These are phyloP conservation scores for Daldinia decipiens DNA, from an alignment of 495 filamentous ascomycete genomes.

Conservation along the genomic window DNA sequence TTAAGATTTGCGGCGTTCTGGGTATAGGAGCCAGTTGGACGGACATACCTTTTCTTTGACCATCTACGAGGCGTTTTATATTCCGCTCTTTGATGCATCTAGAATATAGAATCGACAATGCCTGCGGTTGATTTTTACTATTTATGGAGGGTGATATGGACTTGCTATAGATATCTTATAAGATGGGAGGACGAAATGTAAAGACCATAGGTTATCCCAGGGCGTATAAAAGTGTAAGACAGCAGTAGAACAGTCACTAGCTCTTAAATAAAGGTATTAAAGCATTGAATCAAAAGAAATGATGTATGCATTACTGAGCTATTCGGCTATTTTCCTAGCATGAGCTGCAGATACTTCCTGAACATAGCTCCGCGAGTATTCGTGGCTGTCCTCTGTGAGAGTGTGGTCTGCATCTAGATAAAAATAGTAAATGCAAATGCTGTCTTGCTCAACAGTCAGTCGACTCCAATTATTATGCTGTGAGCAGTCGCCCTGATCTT, in stretches of 20 bases:
- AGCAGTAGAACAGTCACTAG: neutral
- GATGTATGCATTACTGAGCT: conserved; percentile 23
- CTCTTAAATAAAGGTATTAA: neutral
- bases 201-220: neutral
- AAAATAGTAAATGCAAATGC: conserved; percentile 16
- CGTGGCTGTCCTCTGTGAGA: conserved; percentile 9
- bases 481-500: conserved; percentile 2
- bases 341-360: conserved; percentile 14
- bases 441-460: conserved; percentile 12
- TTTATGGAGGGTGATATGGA: neutral
- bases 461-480: conserved; percentile 29
- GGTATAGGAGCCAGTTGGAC: neutral
- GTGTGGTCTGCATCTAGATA: conserved; percentile 15
- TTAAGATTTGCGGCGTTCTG: conserved; percentile 1
- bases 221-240: neutral
- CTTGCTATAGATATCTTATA: neutral
- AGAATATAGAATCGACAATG: neutral
- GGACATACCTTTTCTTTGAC: conserved; percentile 3
- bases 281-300: neutral
- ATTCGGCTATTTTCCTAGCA: conserved; percentile 20
- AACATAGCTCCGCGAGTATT: conserved; percentile 1
- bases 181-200: neutral
- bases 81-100: neutral
- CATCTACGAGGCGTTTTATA: neutral
- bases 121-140: neutral